Base-by-base conservation (phyloP, 179 eudicot genomes). In the Beta macrorhiza region DNA sequence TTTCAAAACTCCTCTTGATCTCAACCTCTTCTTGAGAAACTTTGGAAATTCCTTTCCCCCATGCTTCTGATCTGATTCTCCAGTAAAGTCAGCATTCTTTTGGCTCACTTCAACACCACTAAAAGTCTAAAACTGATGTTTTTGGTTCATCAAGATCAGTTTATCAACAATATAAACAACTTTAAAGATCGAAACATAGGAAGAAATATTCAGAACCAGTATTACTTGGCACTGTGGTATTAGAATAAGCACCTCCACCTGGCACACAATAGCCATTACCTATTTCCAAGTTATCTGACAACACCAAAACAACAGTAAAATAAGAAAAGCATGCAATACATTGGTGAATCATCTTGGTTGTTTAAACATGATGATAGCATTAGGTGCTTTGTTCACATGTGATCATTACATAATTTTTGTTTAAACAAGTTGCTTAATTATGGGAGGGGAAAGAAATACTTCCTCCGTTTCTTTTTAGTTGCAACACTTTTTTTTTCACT, bases 261-360 rank as follows among this genome's bases (percentile, higher is more conserved):
- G 99, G 99, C 75, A 96, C 98, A 45, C 99, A 98, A 87, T 96
- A 96, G 68, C 99, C 99, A 89, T 96, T 96, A 84, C 99, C 99
- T 74, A 96, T 93, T 80, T 96, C 99, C 80, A 88, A 70, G 86
- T 96, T 91, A 80, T 89, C 99, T 96, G 85, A 74, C 51, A 84
- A 53, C 62, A 19, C 64, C 84, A 82, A 72, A 84, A 1, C 59
- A 59, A 65, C 56, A 72, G 12, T 16, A 69, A 16, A 53, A 3
- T 69, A 78, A 42, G 49, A 72, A 29, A 68, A 37, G 58, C n/a
- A 67, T 74, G 53, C 56, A 59, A 45, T 44, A 19, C 44, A 37
- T 19, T 17, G 42, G 62, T 67, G 42, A 42, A 20, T 29, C 1
- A 29, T 0, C 32, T 29, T 29, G 32, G 32, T 29, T 29, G 32